These are phyloP conservation scores for Penicillium thymicola DNA, from an alignment of 2,329 filamentous ascomycete genomes.

Conservation along the genomic window DNA sequence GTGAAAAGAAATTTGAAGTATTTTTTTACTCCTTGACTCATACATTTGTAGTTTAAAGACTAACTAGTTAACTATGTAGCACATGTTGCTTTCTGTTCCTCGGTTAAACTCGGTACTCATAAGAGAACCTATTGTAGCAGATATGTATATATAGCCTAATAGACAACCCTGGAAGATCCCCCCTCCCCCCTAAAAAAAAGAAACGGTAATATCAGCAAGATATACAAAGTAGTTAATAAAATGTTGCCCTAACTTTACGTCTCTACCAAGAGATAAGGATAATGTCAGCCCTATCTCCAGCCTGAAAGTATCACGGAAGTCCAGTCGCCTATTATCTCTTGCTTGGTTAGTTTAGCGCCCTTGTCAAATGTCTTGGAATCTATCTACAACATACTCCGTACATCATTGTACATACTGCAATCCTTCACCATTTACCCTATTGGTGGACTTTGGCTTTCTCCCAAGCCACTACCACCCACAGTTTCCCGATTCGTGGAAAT, in stretches of 20 bases:
- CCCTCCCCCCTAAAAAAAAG: too few species aligned
- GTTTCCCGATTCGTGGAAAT: slow-evolving; percentile 32
- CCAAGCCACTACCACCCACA: slow-evolving; percentile 1
- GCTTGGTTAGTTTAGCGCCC: neutral
- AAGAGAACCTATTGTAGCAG: neutral
- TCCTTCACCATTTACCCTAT: slow-evolving; percentile 17
- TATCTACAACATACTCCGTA: neutral
- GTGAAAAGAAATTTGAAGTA: neutral
- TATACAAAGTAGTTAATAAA: neutral
- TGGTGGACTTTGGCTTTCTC: slow-evolving; percentile 30
- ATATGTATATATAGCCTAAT: neutral
- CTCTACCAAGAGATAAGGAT: neutral
- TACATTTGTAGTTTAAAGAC: neutral
- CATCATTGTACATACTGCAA: neutral
- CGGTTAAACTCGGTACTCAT: too few species aligned
- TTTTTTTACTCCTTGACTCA: too few species aligned
- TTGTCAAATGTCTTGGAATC: neutral
- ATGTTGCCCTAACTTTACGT: neutral
- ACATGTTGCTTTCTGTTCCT: neutral
- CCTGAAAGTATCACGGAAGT: neutral
- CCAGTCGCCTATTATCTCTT: slow-evolving; percentile 1
- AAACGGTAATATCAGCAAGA: neutral
- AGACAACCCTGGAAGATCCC: too few species aligned
- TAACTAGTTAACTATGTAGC: too few species aligned
- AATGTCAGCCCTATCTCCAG: neutral